These are phyloP conservation scores for Termitomyces sp. DNA, from an alignment of 768 basidiomycete genomes.

Conservation along the genomic window DNA sequence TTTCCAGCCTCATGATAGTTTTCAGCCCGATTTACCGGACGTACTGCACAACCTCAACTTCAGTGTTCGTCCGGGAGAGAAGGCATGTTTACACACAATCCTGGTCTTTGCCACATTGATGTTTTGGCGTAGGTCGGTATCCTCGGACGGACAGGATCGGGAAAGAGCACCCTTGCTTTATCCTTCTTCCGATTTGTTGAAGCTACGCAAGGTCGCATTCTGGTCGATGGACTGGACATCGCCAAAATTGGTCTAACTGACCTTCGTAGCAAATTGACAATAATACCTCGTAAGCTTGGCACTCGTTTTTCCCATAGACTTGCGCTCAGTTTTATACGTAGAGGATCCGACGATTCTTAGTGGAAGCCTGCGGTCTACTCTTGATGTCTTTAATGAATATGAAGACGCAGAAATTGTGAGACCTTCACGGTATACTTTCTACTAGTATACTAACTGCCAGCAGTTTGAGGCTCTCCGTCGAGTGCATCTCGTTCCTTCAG, in stretches of 20 bases:
- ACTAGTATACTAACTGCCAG: not conserved
- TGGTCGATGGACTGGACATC: slow-evolving; percentile 78
- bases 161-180: slow-evolving; percentile 75
- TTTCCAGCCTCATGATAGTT: not conserved
- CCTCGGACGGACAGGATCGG: slow-evolving; percentile 66
- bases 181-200: slow-evolving; percentile 90
- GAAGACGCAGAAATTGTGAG: slow-evolving; percentile 77
- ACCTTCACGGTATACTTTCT: not conserved
- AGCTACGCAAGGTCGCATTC: slow-evolving; percentile 67
- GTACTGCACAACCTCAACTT: slow-evolving; percentile 81
- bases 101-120: not conserved
- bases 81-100: slow-evolving; percentile 37
- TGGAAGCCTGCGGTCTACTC: slow-evolving; percentile 72
- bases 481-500: slow-evolving; percentile 71
- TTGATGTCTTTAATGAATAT: slow-evolving; percentile 87
- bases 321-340: slow-evolving; percentile 18
- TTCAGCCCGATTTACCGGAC: slow-evolving; percentile 78
- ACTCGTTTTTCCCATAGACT: not conserved
- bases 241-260: slow-evolving; percentile 77
- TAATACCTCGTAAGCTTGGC: slow-evolving; percentile 53
- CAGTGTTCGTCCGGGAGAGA: slow-evolving; percentile 67
- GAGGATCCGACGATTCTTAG: slow-evolving; percentile 90
- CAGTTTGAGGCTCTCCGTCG: slow-evolving; percentile 83
- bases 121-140: slow-evolving; percentile 49
- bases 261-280: slow-evolving; percentile 67